A percentile compares a stretch with the other conserved stretches of the same genome.
Conservation (phyloP, 805 yeast species). For the Teunomyces stri region DNA sequence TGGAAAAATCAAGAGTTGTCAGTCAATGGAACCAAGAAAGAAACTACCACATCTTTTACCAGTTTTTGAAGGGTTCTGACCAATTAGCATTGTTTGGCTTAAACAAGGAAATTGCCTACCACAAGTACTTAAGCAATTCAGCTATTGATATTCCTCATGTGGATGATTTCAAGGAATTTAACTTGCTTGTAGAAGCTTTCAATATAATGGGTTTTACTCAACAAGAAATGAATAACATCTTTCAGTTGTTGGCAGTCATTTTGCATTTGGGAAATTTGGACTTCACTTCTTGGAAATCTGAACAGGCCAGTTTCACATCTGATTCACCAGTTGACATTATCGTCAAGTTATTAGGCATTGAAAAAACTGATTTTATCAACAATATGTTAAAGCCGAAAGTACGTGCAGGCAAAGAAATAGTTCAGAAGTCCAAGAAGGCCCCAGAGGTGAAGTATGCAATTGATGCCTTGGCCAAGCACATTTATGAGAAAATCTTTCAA, state of each 20-base stretch:
- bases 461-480: conserved; percentile 83
- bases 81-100: conserved; percentile 48
- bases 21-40: conserved; percentile 74
- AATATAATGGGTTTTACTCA: conserved; percentile 66
- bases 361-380: conserved; percentile 47
- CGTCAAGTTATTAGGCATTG: conserved; percentile 65
- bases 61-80: conserved; percentile 67
- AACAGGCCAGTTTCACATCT: conserved; percentile 70
- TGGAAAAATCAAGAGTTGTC: conserved; percentile 92
- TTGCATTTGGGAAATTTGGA: conserved; percentile 84
- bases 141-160: conserved; percentile 63
- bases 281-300: conserved; percentile 62
- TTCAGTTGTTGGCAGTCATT: conserved; percentile 68
- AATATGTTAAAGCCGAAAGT: conserved; percentile 76
- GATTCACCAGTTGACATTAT: conserved; percentile 49
- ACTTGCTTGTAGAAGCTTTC: conserved; percentile 62
- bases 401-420: conserved; percentile 86
- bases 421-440: conserved; percentile 75
- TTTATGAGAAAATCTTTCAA: conserved; percentile 83
- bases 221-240: conserved; percentile 55
- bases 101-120: conserved; percentile 34
- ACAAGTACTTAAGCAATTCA: conserved; percentile 58
- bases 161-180: conserved; percentile 71
- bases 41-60: conserved; percentile 93
- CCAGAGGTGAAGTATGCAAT: conserved; percentile 76